Base-by-base conservation (phyloP, 495 filamentous ascomycete species). In the Terfezia boudieri region DNA sequence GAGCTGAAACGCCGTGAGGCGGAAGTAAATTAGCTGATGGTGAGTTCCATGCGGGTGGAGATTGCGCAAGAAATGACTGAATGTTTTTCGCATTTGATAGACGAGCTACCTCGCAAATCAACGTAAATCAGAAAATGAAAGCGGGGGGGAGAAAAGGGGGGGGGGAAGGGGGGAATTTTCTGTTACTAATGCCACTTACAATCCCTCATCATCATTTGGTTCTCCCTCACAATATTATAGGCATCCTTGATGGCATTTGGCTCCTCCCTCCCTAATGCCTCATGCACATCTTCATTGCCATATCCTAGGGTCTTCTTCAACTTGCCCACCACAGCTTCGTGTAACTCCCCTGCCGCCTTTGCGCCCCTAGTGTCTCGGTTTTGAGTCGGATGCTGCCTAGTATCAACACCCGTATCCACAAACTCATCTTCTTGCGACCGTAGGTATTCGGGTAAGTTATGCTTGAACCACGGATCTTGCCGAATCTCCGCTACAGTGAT, bases 161-260 rank as follows among this genome's bases (percentile, higher is more conserved):
- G 2, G 20, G 20, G 20, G 20, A 20, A 20, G 20, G 20, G 20
- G 20, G 20, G 20, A 20, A 2, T 20, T 20, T 20, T 51, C 22
- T 20, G 5, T 20, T 36, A 56, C 8, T 46, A 46, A 8, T 46
- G 52, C 52, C 53, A 76, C 79, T 76, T 69, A 93, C 87, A 87
- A 67, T 86, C 93, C 36, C 78, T 81, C 63, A 86, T 84, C 92
- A 95, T 96, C 63, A 98, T 76, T 66, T 94, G 87, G 67, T 98
- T 96, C 69, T 98, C 90, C 51, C 88, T 78, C 36, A 96, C 86
- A 61, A 98, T 96, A 68, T 93, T 79, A 67, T 96, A 98, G 12
- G 90, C 90, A 72, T 98, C 90, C 66, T 98, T 98, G 70, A 98
- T 94, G 12, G 92, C 87, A 56, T 85, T 94, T 38, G 90, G 89